These are phyloP conservation scores for Zopfochytrium polystomum DNA, from an alignment of 371 early-diverging fungal species.

Conservation along the genomic window DNA sequence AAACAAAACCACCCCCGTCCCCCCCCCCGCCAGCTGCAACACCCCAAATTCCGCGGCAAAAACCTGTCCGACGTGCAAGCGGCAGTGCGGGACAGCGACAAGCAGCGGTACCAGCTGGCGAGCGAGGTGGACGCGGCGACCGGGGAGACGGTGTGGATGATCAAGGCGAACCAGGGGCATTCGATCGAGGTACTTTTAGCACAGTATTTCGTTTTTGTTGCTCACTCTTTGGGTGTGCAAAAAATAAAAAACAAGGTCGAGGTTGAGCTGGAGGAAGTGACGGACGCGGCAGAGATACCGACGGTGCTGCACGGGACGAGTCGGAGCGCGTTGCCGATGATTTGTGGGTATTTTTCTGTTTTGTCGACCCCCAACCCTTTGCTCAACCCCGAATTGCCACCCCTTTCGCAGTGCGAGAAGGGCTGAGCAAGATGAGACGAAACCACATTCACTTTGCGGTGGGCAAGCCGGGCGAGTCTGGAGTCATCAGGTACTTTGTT, in stretches of 20 bases:
- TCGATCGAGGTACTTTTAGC: slow-evolving; percentile 44
- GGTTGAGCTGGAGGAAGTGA: slow-evolving; percentile 53
- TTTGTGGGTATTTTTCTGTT: slow-evolving; percentile 48
- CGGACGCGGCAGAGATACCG: slow-evolving; percentile 51
- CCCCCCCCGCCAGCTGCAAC: slow-evolving; percentile 55
- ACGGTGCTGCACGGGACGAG: slow-evolving; percentile 77
- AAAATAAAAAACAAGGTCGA: slow-evolving; percentile 28
- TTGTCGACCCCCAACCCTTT: too few species aligned
- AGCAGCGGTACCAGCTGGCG: slow-evolving; percentile 68
- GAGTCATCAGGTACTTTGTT: slow-evolving; percentile 65
- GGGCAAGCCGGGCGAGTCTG: slow-evolving; percentile 63
- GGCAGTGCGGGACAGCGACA: slow-evolving; percentile 71
- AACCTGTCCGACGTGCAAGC: slow-evolving; percentile 54
- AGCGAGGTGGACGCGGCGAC: slow-evolving; percentile 24
- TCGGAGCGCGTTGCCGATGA: slow-evolving; percentile 53
- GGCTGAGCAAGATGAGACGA: slow-evolving; percentile 74
- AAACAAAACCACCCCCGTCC: too few species aligned
- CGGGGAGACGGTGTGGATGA: too few species aligned
- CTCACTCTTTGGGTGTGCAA: background rate
- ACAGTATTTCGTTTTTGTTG: background rate
- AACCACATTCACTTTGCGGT: slow-evolving; percentile 86
- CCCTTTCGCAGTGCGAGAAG: slow-evolving; percentile 42
- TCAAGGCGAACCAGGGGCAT: slow-evolving; percentile 88
- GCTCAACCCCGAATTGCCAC: background rate
- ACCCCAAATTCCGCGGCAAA: slow-evolving; percentile 54